Base-by-base conservation (phyloP, 2,329 filamentous ascomycete genomes). In the Colletotrichum sp. region DNA sequence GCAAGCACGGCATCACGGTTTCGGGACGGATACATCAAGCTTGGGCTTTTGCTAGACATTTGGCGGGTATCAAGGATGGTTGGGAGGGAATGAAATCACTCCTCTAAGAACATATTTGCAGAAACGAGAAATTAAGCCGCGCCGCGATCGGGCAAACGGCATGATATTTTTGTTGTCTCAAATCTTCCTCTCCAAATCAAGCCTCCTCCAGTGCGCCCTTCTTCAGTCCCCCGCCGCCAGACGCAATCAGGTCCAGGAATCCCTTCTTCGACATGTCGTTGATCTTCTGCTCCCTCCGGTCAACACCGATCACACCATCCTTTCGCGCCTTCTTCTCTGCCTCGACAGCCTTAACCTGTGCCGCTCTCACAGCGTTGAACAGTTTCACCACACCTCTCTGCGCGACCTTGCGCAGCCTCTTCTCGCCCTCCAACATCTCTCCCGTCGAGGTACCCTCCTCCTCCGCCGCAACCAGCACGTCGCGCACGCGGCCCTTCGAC, bases 221-320 rank as follows among this genome's bases (percentile, higher is more conserved):
- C 81, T 92, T 93, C 79, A 92, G 78, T 26, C 87, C 88, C 1
- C 91, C 90, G 13, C 92, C 91, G 24, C 91, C 91, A 3, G 89
- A 90, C 6, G 92, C 91, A 83, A 99, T 98, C 84, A 99, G 86
- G 77, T 99, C 96, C 84, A 99, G 86, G 87, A 99, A 99, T 0
- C 96, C 96, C 87, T 98, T 95, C 88, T 98, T 98, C 84, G 94
- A 98, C 93, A 99, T 97, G 89, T 99, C 96, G 79, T 95, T 97
- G 69, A 98, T 89, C 87, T 94, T 96, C 86, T 98, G 95, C 86
- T 98, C 94, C 79, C 95, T 92, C 84, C 94, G 92, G 77, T 90
- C 91, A 81, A 95, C 92, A 3, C 96, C 96, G 36, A 98, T 90
- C 1, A 98, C 88, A 5, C 95, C 95, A 77, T 93, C 91, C 79